Evolutionary conservation across 768 basidiomycete species (phyloP), one percentile per base, ranked within the genome.

Genomic region (Tulasnella sp.): DNA sequence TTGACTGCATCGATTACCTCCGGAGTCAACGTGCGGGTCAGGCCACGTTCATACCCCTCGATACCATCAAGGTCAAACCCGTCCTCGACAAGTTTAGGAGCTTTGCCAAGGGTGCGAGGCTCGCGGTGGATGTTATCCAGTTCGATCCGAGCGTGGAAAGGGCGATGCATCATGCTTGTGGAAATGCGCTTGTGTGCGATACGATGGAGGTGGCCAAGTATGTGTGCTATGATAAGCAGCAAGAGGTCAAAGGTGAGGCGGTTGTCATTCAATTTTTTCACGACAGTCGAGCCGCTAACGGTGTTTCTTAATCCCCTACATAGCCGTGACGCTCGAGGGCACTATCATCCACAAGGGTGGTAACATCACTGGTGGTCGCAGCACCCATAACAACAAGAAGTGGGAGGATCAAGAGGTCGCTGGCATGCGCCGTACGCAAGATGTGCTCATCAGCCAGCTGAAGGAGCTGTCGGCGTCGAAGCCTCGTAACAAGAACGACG

Each of bases 311-410:
- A 19, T 25, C 46, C 4, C 21, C 17, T 55, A 31, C 24, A 43
- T 59, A 93, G 96, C 93, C 61, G 96, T 99, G 21, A 96, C 96
- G 0, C 74, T 99, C 44, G 93, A 98, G 45, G 96, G 96, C 0
- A 98, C 93, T 2, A 75, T 99, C 61, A 97, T 99, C 49, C 96
- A 99, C 71, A 93, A 93, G 74, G 92, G 90, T 64, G 96, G 96
- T 62, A 73, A 94, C 49, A 98, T 99, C 68, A 99, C 96, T 31
- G 96, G 96, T 73, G 96, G 96, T 25, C 77, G 82, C 49, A 89
- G 90, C 65, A 79, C 84, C 0, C 84, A 85, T 62, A 82, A 71
- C n/a, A 78, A 77, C 42, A 87, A 88, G 73, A 92, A 90, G 68
- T 97, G 92, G 85, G 90, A 94, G 60, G 94, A 98, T 69, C 87